Evolutionary conservation across 352 stramenopile genomes (phyloP), one percentile per base, ranked within the genome.

Genomic region (Globisporangium okanoganense): DNA sequence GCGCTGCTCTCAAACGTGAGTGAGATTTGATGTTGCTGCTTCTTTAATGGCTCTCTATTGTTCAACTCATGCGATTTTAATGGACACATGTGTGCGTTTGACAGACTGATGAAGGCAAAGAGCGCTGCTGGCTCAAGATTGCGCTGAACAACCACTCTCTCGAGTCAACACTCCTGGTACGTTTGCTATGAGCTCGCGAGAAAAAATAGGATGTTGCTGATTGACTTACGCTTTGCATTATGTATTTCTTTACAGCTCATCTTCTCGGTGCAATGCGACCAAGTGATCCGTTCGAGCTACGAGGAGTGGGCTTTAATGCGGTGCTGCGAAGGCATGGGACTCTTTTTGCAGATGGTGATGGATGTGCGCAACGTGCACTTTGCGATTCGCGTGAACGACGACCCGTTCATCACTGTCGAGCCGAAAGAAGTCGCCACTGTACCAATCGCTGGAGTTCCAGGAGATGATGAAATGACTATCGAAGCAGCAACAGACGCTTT

Each of bases 271-370:
- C 61, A 75, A 1, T 92, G 82, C 35, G 85, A 92, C 55, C 69
- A 88, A 61, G 68, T 94, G 47, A 82, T 92, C 31, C 75, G 72
- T 22, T 71, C 81, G 13, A 92, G 75, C 50, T 94, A 92, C 57
- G 82, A 94, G 24, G 81, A 94, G n/a, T 87, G 78, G 77, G 78
- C 85, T n/a, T 62, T 94, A 1, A 73, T 92, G 66, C 81, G 85
- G 5, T 92, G 78, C 57, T 78, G 69, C 3, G 83, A 94, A 72
- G 80, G 79, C 14, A 65, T 88, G 41, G 78, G 82, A 2, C 35
- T 92, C 14, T 89, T 94, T 62, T 54, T 91, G 10, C 83, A 94
- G 58, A 78, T 94, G 56, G 65, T 92, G 41, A 87, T 86, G 35
- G 82, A 88, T 29, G 73, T 88, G 49, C 78, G 76, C 18, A 78